These are phyloP conservation scores for Umbelopsis ramanniana DNA, from an alignment of 192 early-diverging fungal genomes.

Conservation along the genomic window DNA sequence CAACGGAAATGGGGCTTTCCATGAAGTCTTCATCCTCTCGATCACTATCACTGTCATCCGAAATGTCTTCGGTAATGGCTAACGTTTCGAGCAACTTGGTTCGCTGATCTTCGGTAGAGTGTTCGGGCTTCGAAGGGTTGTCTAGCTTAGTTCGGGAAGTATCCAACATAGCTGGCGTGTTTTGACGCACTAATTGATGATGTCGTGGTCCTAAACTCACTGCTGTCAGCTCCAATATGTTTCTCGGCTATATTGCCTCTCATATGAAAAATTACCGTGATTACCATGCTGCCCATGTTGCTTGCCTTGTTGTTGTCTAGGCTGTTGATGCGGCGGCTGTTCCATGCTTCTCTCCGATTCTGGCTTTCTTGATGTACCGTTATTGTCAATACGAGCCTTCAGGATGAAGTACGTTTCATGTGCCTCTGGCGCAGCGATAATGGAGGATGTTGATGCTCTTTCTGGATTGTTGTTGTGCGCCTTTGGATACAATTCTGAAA, in stretches of 20 bases:
- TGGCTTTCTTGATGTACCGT: background rate
- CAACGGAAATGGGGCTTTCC: background rate
- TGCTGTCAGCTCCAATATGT: background rate
- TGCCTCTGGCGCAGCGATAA: constrained; percentile 25
- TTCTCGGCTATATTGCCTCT: background rate
- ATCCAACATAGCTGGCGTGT: constrained; percentile 19
- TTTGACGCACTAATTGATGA: constrained; percentile 22
- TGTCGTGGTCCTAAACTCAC: background rate
- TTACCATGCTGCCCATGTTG: constrained; percentile 17
- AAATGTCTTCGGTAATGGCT: constrained; percentile 15
- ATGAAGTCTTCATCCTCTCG: background rate
- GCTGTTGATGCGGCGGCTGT: background rate
- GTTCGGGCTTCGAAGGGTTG: background rate
- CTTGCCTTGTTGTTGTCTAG: background rate
- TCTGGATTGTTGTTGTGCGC: constrained; percentile 35
- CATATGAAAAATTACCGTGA: background rate
- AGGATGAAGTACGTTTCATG: constrained; percentile 38
- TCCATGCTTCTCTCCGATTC: background rate
- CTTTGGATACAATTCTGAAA: constrained; percentile 15
- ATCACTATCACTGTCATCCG: constrained; percentile 20
- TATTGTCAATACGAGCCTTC: background rate
- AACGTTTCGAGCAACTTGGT: background rate
- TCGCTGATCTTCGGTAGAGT: background rate
- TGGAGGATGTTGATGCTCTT: constrained; percentile 32
- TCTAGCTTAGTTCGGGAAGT: background rate